A percentile compares a stretch with the other conserved stretches of the same genome.
These are phyloP conservation scores for Leucocoprinus leucothites DNA, from an alignment of 768 basidiomycete genomes.

Conservation along the genomic window DNA sequence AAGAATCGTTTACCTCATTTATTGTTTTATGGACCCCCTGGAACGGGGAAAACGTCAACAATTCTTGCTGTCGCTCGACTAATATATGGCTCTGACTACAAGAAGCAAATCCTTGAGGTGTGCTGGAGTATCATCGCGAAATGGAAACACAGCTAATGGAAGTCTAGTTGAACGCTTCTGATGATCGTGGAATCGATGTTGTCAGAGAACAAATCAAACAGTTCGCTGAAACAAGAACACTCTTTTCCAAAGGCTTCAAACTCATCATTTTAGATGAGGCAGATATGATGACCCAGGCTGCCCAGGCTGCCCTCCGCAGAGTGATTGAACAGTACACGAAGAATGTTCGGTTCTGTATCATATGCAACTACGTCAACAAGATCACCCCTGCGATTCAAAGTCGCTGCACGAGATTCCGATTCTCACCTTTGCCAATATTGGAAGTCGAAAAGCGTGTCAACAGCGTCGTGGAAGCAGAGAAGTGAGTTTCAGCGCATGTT, in stretches of 20 bases:
- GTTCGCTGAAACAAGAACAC: constrained; percentile 92
- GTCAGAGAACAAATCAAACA: constrained; percentile 99
- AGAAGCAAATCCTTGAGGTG: constrained; percentile 94
- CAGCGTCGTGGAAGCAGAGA: constrained; percentile 78
- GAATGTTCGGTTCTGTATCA: constrained; percentile 99
- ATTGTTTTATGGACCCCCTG: constrained; percentile 96
- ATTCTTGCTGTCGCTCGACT: constrained; percentile 93
- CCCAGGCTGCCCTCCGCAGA: constrained; percentile 93
- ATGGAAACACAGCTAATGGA: constrained; percentile 1
- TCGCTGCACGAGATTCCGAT: constrained; percentile 95
- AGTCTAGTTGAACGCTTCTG: constrained; percentile 90
- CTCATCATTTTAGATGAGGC: constrained; percentile 98
- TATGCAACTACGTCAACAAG: constrained; percentile 99
- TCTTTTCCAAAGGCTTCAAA: constrained; percentile 92
- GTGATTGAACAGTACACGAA: constrained; percentile 98
- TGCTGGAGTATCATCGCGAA: constrained; percentile 13
- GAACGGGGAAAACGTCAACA: constrained; percentile 97
- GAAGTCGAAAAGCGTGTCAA: constrained; percentile 85
- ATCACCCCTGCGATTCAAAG: constrained; percentile 98
- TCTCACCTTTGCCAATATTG: constrained; percentile 82
- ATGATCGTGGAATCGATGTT: constrained; percentile 97
- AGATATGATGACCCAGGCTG: constrained; percentile 99
- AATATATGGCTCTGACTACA: constrained; percentile 84
- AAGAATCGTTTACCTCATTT: constrained; percentile 93
- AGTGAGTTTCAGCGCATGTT: constrained; percentile 41